Conservation (phyloP, 768 basidiomycete species). For the Sarcodon aspratus region DNA sequence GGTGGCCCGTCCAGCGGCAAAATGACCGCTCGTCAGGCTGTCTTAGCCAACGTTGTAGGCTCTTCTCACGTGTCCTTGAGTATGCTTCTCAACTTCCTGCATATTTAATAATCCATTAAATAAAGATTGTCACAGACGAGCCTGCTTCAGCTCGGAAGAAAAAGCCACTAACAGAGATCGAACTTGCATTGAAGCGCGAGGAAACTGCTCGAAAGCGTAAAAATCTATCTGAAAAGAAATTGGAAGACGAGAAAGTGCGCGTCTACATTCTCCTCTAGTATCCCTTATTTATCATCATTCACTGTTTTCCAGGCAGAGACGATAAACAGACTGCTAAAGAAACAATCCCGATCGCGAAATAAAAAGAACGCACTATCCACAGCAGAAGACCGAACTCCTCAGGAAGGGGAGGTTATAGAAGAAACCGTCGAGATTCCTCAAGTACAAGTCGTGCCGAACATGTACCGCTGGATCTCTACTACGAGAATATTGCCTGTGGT, state of each 20-base stretch:
- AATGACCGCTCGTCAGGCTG: constrained; percentile 49
- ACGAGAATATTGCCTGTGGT: constrained; percentile 17
- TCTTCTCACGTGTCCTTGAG: constrained; percentile 58
- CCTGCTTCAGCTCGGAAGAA: constrained; percentile 36
- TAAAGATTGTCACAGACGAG: constrained; percentile 11
- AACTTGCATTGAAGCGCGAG: constrained; percentile 63
- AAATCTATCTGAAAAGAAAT: constrained; percentile 71
- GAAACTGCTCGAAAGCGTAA: constrained; percentile 78
- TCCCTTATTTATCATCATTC: neutral
- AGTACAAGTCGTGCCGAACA: constrained; percentile 29
- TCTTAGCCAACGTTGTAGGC: constrained; percentile 57
- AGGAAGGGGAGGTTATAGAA: constrained; percentile 29
- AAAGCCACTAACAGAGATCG: constrained; percentile 58
- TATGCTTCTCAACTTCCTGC: constrained; percentile 13
- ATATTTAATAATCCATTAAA: neutral
- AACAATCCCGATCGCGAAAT: constrained; percentile 60
- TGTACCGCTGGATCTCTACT: constrained; percentile 68
- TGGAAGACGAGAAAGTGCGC: constrained; percentile 74
- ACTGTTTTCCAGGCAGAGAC: constrained; percentile 53
- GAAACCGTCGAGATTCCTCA: constrained; percentile 22
- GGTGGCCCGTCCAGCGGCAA: constrained; percentile 15
- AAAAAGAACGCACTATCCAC: constrained; percentile 42
- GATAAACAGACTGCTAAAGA: constrained; percentile 81
- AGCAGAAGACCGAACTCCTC: constrained; percentile 29
- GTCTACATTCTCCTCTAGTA: neutral